Evolutionary conservation across 1,284 basidiomycete genomes (phyloP), one percentile per base, ranked within the genome.

Genomic region (Taiwanofungus camphoratus): DNA sequence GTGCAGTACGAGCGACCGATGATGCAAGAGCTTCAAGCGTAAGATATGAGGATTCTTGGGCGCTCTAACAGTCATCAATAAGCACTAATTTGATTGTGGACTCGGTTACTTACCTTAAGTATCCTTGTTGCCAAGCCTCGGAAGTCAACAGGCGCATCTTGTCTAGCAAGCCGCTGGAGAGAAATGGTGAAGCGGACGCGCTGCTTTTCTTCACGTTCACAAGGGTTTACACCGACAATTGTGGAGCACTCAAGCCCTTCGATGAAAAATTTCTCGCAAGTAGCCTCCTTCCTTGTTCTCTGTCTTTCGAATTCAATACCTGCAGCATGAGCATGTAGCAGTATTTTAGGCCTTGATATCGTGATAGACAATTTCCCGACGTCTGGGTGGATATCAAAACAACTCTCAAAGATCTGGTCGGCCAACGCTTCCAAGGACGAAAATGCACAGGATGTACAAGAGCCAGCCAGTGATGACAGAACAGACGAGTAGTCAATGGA

Each of bases 1-100:
- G 62, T 3, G 66, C 58, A 36, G 62, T 55, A 32, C 69, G 62
- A 0, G 87, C 79, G 12, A 86, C 70, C 8, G 68, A 68, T 5
- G 85, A 81, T 6, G 77, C 76, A 9, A 92, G 68, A 1, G 84
- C 76, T 61, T 94, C 89, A 41, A 92, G 68, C 0, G 89, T 92
- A 30, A 79, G 68, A 53, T 77, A 90, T 0, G 68, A 65, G 0
- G 82, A 77, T 2, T 61, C 53, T 27, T 61, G 53, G 5, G 74
- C 63, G 45, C 55, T 61, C 74, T 78, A 42, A 35, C 2, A 5
- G 16, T 8, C 22, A 24, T 40, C 5, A 48, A 41, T 31, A 34
- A 24, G 21, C 18, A 39, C 16, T 23, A 29, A 5, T 6, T 24
- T 15, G 21, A 11, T 20, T 13, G 29, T 20, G 26, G 11, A 27